Percentiles rank a stretch among this genome's conserved stretches.
Evolutionary conservation across 2,329 filamentous ascomycete genomes (phyloP).

Genomic region (Phialophora tarda): DNA sequence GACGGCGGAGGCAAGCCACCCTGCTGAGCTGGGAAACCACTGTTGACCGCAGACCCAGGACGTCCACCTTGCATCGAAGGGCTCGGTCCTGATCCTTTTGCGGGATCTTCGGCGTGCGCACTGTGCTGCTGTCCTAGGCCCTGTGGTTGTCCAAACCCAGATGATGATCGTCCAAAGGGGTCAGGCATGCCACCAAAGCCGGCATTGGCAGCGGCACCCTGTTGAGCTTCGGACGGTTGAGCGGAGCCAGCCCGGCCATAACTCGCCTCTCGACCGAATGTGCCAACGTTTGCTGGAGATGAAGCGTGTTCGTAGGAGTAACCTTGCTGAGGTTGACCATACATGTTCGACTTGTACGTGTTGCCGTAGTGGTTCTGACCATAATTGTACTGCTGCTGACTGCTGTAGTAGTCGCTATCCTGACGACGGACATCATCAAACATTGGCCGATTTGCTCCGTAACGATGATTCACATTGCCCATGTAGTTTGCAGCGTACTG

Average conservation of each 20-base stretch:
- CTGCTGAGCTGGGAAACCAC: constrained; percentile 53
- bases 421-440: constrained; percentile 57
- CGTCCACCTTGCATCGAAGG: constrained; percentile 67
- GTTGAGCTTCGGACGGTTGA: constrained; percentile 62
- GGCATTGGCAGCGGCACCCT: constrained; percentile 55
- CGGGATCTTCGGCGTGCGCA: constrained; percentile 56
- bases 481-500: constrained; percentile 67
- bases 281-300: constrained; percentile 65
- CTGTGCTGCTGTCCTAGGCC: constrained; percentile 55
- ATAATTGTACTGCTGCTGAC: constrained; percentile 61
- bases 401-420: constrained; percentile 55
- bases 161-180: constrained; percentile 64
- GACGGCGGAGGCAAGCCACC: constrained; percentile 37
- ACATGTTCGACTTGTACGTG: constrained; percentile 65
- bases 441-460: constrained; percentile 56
- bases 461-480: constrained; percentile 55
- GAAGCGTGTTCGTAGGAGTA: constrained; percentile 70
- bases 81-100: constrained; percentile 64
- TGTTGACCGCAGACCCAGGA: constrained; percentile 68
- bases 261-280: constrained; percentile 60
- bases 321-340: constrained; percentile 65
- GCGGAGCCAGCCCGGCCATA: constrained; percentile 65
- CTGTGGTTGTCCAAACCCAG: constrained; percentile 60
- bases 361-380: constrained; percentile 54
- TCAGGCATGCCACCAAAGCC: constrained; percentile 63